A percentile compares a stretch with the other conserved stretches of the same genome.
Evolutionary conservation across 2,329 filamentous ascomycete species (phyloP).

Genomic region (Ascochyta viciae-villosae): DNA sequence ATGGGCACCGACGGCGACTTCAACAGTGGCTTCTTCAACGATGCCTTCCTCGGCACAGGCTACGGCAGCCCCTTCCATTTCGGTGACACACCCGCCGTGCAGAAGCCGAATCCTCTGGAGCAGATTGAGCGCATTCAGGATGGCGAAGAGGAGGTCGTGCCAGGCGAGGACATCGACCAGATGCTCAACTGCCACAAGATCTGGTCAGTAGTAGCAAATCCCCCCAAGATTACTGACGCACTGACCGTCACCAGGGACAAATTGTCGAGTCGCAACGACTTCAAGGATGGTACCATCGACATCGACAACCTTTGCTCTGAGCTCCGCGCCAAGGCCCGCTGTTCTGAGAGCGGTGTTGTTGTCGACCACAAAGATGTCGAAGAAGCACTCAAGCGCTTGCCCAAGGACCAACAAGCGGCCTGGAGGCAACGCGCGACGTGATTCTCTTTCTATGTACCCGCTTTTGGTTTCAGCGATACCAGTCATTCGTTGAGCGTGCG

Average conservation of each 20-base stretch:
- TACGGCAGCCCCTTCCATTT: conserved; percentile 83
- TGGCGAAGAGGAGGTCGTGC: conserved; percentile 70
- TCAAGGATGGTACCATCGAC: conserved; percentile 89
- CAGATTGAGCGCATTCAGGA: conserved; percentile 80
- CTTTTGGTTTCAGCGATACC: conserved; percentile 17
- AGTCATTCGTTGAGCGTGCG: conserved; percentile 15
- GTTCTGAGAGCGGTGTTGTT: conserved; percentile 87
- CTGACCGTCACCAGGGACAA: conserved; percentile 74
- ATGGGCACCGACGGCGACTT: conserved; percentile 70
- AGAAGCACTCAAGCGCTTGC: conserved; percentile 57
- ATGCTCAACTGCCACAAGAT: conserved; percentile 89
- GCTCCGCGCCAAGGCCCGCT: conserved; percentile 93
- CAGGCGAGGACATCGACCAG: conserved; percentile 65
- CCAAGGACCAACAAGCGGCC: conserved; percentile 33
- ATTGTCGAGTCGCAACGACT: conserved; percentile 83
- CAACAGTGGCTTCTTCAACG: conserved; percentile 72
- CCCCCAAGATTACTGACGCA: not conserved
- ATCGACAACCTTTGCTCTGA: conserved; percentile 92
- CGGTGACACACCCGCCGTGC: conserved; percentile 52
- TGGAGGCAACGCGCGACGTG: not conserved
- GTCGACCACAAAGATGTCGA: conserved; percentile 91
- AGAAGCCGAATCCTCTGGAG: conserved; percentile 71
- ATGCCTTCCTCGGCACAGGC: conserved; percentile 79
- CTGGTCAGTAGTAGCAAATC: conserved; percentile 69
- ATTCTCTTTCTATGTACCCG: conserved; percentile 9